Conservation (phyloP, 495 filamentous ascomycete genomes). For the Aspergillus homomorphus region DNA sequence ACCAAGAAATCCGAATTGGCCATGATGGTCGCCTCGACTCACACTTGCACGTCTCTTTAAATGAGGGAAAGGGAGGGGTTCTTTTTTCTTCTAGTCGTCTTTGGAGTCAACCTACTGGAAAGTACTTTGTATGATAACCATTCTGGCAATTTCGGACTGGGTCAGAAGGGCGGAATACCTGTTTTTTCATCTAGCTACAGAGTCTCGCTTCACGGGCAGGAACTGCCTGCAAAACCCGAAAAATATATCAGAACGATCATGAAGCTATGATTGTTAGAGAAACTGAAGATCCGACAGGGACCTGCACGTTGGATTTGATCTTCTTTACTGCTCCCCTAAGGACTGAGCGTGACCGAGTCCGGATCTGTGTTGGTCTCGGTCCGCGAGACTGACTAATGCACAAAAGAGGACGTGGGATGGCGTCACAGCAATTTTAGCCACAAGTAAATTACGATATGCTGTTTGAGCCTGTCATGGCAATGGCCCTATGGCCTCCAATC, state of each 20-base stretch:
- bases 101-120: slow-evolving; percentile 36
- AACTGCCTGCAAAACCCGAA: background rate
- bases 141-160: slow-evolving; percentile 19
- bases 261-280: background rate
- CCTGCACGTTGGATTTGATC: background rate
- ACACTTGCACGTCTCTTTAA: slow-evolving; percentile 6
- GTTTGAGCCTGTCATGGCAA: background rate
- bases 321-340: background rate
- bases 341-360: background rate
- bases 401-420: background rate
- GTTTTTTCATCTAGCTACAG: slow-evolving; percentile 24
- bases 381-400: background rate
- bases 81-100: slow-evolving; percentile 11
- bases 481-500: background rate
- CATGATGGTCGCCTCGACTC: slow-evolving; percentile 4
- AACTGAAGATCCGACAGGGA: background rate
- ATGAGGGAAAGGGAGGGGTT: slow-evolving; percentile 8
- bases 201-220: slow-evolving; percentile 6
- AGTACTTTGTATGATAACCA: slow-evolving; percentile 38
- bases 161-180: slow-evolving; percentile 17
- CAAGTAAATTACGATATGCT: background rate
- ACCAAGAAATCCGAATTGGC: slow-evolving; percentile 4
- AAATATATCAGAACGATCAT: background rate
- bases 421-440: background rate
- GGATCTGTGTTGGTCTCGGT: background rate